These are phyloP conservation scores for Pythium plurisporium DNA, from an alignment of 352 stramenopile genomes.

Conservation along the genomic window DNA sequence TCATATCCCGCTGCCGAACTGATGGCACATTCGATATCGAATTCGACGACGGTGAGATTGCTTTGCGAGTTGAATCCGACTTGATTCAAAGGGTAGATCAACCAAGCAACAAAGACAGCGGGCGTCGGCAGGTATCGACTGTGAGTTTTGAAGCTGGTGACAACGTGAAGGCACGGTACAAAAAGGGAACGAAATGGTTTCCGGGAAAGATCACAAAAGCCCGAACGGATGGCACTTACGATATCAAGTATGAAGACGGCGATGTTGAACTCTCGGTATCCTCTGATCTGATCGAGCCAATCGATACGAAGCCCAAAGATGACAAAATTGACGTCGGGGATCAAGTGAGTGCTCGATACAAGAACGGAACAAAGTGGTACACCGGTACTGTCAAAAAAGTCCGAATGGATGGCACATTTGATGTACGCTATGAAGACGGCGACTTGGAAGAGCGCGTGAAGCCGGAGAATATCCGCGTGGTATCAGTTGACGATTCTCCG, in stretches of 20 bases:
- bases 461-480: constrained; percentile 11
- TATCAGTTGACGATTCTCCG: background rate
- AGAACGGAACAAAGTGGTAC: constrained; percentile 38
- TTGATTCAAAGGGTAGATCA: constrained; percentile 6
- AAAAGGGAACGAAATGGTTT: constrained; percentile 43
- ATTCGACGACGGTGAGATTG: constrained; percentile 63
- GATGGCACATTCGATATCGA: constrained; percentile 61
- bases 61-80: constrained; percentile 37
- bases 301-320: constrained; percentile 1
- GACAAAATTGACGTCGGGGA: constrained; percentile 19
- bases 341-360: constrained; percentile 26
- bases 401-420: constrained; percentile 48
- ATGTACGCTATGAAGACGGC: constrained; percentile 47
- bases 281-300: constrained; percentile 2
- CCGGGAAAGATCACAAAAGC: constrained; percentile 42
- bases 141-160: constrained; percentile 7
- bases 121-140: too few relatives aligned
- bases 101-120: too few relatives aligned
- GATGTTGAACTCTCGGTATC: constrained; percentile 32
- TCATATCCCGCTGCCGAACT: constrained; percentile 36
- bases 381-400: constrained; percentile 53
- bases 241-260: constrained; percentile 70
- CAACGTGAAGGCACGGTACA: constrained; percentile 41
- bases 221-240: constrained; percentile 56
- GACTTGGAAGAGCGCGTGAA: constrained; percentile 41